Evolutionary conservation across 2,329 filamentous ascomycete genomes (phyloP).

Genomic region (Botrytis sinoallii): DNA sequence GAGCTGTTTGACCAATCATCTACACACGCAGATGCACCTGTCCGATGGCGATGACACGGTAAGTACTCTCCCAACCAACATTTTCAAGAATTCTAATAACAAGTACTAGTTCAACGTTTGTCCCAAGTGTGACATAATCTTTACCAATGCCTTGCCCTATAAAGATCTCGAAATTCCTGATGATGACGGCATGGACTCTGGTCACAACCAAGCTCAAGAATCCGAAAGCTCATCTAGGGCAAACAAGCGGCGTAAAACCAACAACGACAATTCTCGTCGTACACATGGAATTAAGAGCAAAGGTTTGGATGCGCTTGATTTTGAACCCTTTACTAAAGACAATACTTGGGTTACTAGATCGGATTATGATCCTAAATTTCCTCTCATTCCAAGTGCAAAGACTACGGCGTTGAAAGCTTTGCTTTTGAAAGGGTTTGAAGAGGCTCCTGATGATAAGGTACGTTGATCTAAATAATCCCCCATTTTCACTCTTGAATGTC

Average conservation of each 20-base stretch:
- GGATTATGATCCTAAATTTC: constrained; percentile 28
- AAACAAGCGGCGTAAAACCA: constrained; percentile 11
- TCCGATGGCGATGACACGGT: constrained; percentile 7
- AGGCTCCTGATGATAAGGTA: constrained; percentile 49
- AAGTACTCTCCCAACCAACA: background rate
- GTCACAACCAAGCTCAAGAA: background rate
- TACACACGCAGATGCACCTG: constrained; percentile 21
- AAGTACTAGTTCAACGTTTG: constrained; percentile 22
- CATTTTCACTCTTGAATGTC: background rate
- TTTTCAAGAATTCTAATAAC: background rate
- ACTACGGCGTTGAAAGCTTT: constrained; percentile 38
- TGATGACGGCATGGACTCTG: constrained; percentile 19
- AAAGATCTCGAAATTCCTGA: constrained; percentile 16
- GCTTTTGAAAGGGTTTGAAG: constrained; percentile 42
- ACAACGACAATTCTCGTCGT: background rate
- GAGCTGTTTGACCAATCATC: constrained; percentile 43
- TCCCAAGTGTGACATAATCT: constrained; percentile 28
- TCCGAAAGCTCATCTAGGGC: background rate
- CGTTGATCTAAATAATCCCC: background rate
- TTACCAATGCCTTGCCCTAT: constrained; percentile 14
- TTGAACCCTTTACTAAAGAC: constrained; percentile 30
- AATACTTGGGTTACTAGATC: constrained; percentile 30
- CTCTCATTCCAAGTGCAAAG: constrained; percentile 42
- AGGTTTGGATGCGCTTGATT: constrained; percentile 30
- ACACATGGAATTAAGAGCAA: constrained; percentile 16